Base-by-base conservation (phyloP, 2,329 filamentous ascomycete species). In the Geosmithia flava region DNA sequence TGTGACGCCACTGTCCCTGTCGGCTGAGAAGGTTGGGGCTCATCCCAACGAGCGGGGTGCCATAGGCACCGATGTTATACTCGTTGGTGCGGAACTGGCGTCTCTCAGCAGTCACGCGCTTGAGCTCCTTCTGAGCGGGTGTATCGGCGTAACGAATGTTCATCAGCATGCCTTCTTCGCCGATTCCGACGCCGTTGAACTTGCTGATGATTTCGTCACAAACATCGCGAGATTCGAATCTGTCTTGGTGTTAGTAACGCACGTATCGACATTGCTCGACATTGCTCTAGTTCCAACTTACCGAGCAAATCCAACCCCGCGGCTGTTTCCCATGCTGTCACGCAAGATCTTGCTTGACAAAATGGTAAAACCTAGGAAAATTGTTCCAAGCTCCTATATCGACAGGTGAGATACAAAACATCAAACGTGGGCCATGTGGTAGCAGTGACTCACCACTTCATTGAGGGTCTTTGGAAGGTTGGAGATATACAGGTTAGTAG, bases 141-240 rank as follows among this genome's bases (percentile, higher is more conserved):
- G 93, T 98, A 61, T 98, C 93, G 53, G 94, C 91, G 64, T 95
- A 98, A 54, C 93, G 90, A 56, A 98, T 89, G 68, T 96, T 90
- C 68, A 93, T 80, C 53, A 90, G 82, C 54, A 93, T 79, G 27
- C 84, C 81, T 58, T 95, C 87, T 33, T 85, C 81, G 41, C 86
- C 86, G 54, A 87, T 76, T 29, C 78, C 70, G 55, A 82, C 72
- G 54, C 93, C 91, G 67, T 95, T 90, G 68, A 86, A 98, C 53
- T 85, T 81, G 57, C 76, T 74, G 65, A 98, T 88, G 55, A 98
- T 83, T 55, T 89, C 81, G 56, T 97, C 90, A 56, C 93, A 97
- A 55, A 94, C 75, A 1, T 94, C 87, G 45, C 90, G 91, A 51
- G 69, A 76, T 65, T 96, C 89, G 57, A 98, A 98, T 30, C 91